Base-by-base conservation (phyloP, 495 filamentous ascomycete genomes). In the Neurospora terricola region DNA sequence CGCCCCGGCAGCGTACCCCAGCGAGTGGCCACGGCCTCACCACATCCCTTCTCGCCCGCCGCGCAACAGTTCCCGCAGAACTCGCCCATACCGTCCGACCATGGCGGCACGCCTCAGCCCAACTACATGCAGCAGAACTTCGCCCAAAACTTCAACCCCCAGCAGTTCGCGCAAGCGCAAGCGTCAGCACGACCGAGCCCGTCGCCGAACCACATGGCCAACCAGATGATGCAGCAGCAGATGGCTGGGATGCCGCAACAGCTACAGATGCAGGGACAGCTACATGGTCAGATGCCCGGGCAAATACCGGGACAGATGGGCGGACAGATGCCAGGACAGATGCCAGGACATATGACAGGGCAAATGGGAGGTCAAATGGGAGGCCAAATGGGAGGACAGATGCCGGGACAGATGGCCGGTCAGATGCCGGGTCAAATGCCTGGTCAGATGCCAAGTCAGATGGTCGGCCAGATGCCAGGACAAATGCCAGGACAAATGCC, bases 11-110 rank as follows among this genome's bases (percentile, higher is more conserved):
- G 84, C 77, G 88, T 90, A 42, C 92, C 91, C 16, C 93, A 94
- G 82, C 84, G 94, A 72, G 91, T 97, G 81, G 90, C 93, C 73
- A 97, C 96, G 36, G 90, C 93, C 39, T 98, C 95, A 18, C 95
- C 95, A 4, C 93, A 93, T 79, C 94, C 94, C 0, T 97, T 96
- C 82, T 94, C 94, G 1, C 92, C 93, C 23, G 91, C 90, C 37
- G 88, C 88, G 40, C 91, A 91, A 76, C 89, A 91, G 71, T 93
- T 94, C 76, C 83, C 88, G 3, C 93, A 96, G 73, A 88, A 91
- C 76, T 94, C 94, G 5, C 92, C 94, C 6, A 86, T 92, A 16
- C 89, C 91, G 36, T 89, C 90, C 16, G 93, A 95, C 70, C 92
- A 94, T 78, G 87, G 88, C 37, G 92, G 89, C 73, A 94, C 93